These are phyloP conservation scores for Penicillium brasilianum DNA, from an alignment of 2,329 filamentous ascomycete species.

Conservation along the genomic window DNA sequence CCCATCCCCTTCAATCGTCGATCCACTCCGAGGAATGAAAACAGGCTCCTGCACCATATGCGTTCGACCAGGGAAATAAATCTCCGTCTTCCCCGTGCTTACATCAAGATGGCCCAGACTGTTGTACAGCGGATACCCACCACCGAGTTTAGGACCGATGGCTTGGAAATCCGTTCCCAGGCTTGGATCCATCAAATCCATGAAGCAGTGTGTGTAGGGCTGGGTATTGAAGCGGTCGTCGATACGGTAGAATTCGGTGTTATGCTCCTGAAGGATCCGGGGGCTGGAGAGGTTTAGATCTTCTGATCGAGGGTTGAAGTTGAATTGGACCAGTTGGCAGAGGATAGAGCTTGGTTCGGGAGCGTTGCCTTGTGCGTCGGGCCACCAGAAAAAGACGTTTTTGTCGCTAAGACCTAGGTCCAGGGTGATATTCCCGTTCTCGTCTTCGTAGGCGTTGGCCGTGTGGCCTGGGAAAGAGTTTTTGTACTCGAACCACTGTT, in stretches of 20 bases:
- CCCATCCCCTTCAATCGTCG: constrained; percentile 28
- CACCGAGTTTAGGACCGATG: constrained; percentile 37
- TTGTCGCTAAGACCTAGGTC: constrained; percentile 45
- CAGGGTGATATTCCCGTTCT: constrained; percentile 36
- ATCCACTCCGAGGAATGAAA: constrained; percentile 27
- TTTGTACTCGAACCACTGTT: constrained; percentile 45
- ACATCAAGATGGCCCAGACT: constrained; percentile 52
- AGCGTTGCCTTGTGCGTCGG: constrained; percentile 35
- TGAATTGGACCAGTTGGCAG: constrained; percentile 29
- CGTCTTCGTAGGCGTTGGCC: constrained; percentile 45
- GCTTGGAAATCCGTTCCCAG: constrained; percentile 39
- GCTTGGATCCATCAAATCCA: constrained; percentile 51
- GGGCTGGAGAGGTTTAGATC: constrained; percentile 18
- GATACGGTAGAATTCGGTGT: constrained; percentile 58
- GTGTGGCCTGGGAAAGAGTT: constrained; percentile 46
- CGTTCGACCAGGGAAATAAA: constrained; percentile 53
- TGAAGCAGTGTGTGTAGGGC: constrained; percentile 48
- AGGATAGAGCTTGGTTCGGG: constrained; percentile 25
- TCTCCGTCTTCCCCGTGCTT: constrained; percentile 43
- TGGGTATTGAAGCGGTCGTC: constrained; percentile 52
- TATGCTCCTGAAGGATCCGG: constrained; percentile 29
- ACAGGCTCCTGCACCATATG: constrained; percentile 36
- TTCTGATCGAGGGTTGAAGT: constrained; percentile 31
- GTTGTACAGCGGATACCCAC: constrained; percentile 50
- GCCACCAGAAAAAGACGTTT: constrained; percentile 35